Evolutionary conservation across 352 stramenopile genomes (phyloP), one percentile per base, ranked within the genome.

Genomic region (Nothophytophthora sp.): DNA sequence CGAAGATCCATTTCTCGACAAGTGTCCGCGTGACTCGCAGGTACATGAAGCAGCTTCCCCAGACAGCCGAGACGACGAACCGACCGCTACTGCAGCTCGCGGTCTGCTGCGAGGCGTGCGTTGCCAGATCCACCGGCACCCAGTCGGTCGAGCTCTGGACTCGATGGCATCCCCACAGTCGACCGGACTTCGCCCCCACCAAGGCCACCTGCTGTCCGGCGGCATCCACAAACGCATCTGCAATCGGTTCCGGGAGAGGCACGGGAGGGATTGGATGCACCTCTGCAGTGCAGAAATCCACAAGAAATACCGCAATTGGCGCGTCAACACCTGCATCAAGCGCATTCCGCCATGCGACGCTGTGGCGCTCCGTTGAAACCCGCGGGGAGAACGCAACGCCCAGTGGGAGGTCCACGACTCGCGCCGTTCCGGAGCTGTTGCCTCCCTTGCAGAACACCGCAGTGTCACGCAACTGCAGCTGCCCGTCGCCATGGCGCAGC

Each of bases 1-100:
- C 55, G 20, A 67, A 59, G n/a, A 63, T 33, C 42, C 50, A 60
- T 22, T 58, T 66, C 22, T 63, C 55, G 30, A 60, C 16, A 42
- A 55, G 9, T 13, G 34, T 5, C n/a, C 13, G 20, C 4, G n/a
- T 50, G 36, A 34, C 34, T 5, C 46, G 57, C 20, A 63, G 16
- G 27, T 51, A 60, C 10, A 41, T 20, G 41, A 67, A 67, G 33
- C 50, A 70, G 20, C 45, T 44, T 8, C 39, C 55, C 29, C 63
- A 46, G 25, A 63, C 34, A 36, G 37, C 35, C 15, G 61, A 67
- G 16, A 16, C 40, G 29, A 54, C 16, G 52, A 67, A 70, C n/a
- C 23, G n/a, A 20, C 61, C 50, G n/a, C 42, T 41, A 34, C 35
- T 55, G 40, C 35, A 52, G 2, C 4, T 7, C 23, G 23, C 20